A percentile compares a stretch with the other conserved stretches of the same genome.
Evolutionary conservation across 2,329 filamentous ascomycete species (phyloP).

Genomic region (Fusarium tanahbumbuense): DNA sequence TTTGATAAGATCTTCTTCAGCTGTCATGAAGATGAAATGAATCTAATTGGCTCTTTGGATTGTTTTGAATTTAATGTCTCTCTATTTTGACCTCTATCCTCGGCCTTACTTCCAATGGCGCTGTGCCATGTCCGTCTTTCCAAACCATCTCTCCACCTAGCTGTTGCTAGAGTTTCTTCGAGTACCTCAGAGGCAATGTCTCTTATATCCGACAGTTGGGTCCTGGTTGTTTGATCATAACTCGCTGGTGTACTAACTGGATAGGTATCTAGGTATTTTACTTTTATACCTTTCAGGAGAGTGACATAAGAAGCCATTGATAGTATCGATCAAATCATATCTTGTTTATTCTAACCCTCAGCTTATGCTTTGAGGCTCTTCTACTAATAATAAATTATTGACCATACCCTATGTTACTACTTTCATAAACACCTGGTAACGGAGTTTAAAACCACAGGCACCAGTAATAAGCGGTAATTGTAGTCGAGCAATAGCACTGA

Average conservation of each 20-base stretch:
- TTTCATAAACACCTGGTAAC: neutral
- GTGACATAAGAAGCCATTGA: neutral
- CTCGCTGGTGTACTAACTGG: neutral
- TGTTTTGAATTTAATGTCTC: neutral
- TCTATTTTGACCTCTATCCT: constrained; percentile 1
- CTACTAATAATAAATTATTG: neutral
- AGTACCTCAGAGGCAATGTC: neutral
- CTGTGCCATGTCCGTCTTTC: constrained; percentile 19
- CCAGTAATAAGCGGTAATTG: neutral
- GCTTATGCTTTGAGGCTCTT: neutral
- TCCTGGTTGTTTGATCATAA: neutral
- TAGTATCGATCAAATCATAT: neutral
- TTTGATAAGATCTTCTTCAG: constrained; percentile 17
- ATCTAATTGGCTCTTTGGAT: neutral
- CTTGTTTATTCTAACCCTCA: neutral
- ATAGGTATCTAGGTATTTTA: neutral
- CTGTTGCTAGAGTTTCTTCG: constrained; percentile 1
- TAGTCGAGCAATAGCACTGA: neutral
- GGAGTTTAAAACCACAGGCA: neutral
- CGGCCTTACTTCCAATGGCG: neutral
- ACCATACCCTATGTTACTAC: neutral
- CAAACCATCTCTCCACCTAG: neutral
- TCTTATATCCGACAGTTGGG: neutral
- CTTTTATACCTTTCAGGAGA: neutral
- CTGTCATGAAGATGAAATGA: neutral